Base-by-base conservation (phyloP, 176 grass and related monocot species). In the Carex scoparia region DNA sequence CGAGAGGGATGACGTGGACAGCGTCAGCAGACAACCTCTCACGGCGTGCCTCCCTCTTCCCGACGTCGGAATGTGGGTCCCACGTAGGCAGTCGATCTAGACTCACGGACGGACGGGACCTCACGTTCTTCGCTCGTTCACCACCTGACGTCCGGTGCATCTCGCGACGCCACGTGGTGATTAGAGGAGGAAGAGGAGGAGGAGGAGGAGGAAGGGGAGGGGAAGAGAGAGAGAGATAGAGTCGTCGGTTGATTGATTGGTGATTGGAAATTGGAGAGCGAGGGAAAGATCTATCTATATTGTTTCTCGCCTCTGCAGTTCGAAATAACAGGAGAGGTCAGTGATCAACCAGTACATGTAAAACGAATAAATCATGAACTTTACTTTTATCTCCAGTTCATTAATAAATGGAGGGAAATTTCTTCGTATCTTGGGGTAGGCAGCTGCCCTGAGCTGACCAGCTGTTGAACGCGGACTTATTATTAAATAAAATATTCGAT, bases 81-180 rank as follows among this genome's bases (percentile, higher is more conserved):
- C 80, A 83, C 35, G 59, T 83, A 11, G 80, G 80, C 61, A 83
- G 80, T 42, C 62, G 80, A 83, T 83, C 80, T 55, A 37, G 61
- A 27, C 23, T 14, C 42, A 40, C 80, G 0, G 80, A 44, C 42
- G 62, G 40, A 51, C 80, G 59, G 4, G 19, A 51, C 48, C 61
- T 67, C 80, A 67, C 32, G 5, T 81, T 18, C 2, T 57, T 63
- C 32, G 7, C 80, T 16, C 19, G 18, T 81, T 38, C 58, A 6
- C 62, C 80, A 16, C 10, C 80, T 28, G 80, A 65, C 18, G 80
- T 12, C 8, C 79, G 58, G 42, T 83, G 33, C 80, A 83, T 83
- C 40, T 63, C 59, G 59, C 57, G 71, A 31, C 54, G 71, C 71
- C 73, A 54, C 14, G 27, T 54, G 79, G 33, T 16, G 32, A 63